Evolutionary conservation across 331 rosid species (phyloP).

Genomic region (Pyrus hybrid): DNA sequence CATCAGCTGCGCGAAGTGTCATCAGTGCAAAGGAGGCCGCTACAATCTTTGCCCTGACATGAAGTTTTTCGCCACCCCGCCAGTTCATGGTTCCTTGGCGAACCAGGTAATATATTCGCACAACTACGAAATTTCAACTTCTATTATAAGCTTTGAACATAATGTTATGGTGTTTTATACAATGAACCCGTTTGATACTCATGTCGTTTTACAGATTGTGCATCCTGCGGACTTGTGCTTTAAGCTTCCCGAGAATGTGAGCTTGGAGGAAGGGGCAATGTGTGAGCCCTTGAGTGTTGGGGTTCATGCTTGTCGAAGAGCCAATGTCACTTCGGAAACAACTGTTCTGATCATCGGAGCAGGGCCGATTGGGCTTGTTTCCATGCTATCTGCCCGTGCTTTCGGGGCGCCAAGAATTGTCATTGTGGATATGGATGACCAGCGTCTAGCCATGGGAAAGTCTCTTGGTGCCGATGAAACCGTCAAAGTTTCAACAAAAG

Average conservation of each 20-base stretch:
- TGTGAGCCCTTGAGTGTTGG: slow-evolving; percentile 87
- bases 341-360: slow-evolving; percentile 78
- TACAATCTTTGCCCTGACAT: slow-evolving; percentile 80
- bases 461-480: slow-evolving; percentile 59
- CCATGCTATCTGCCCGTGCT: slow-evolving; percentile 68
- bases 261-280: slow-evolving; percentile 93
- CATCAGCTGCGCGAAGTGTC: slow-evolving; percentile 72
- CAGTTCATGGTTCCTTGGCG: slow-evolving; percentile 83
- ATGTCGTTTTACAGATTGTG: slow-evolving; percentile 36
- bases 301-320: slow-evolving; percentile 82
- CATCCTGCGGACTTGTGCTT: slow-evolving; percentile 83
- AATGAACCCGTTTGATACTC: neutral
- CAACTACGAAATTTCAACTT: neutral
- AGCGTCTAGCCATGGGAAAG: slow-evolving; percentile 65
- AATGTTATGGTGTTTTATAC: neutral
- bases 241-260: slow-evolving; percentile 72
- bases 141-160: neutral
- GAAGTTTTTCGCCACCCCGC: slow-evolving; percentile 89
- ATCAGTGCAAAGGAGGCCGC: slow-evolving; percentile 61
- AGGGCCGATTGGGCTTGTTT: slow-evolving; percentile 87
- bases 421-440: slow-evolving; percentile 59
- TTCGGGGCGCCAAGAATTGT: slow-evolving; percentile 64
- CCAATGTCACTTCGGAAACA: slow-evolving; percentile 58
- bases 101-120: slow-evolving; percentile 15
- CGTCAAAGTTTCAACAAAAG: slow-evolving; percentile 48